Evolutionary conservation across 345 rosid genomes (phyloP).

Genomic region (Lagerstroemia speciosa): DNA sequence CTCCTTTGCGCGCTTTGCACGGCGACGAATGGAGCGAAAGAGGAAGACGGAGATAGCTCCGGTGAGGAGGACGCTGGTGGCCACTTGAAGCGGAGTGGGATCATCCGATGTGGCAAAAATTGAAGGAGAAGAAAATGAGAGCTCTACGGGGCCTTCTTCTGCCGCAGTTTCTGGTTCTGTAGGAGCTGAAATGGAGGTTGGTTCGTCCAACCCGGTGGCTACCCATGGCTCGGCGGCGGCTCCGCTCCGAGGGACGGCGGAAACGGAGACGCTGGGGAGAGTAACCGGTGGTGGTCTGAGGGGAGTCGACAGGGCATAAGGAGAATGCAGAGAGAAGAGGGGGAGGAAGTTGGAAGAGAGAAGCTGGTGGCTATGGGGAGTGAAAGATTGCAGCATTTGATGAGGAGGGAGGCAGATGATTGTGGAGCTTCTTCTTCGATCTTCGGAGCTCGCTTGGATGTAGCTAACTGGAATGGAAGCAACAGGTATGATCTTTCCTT

Average conservation of each 20-base stretch:
- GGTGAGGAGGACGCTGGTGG: slow-evolving; percentile 79
- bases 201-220: slow-evolving; percentile 22
- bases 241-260: slow-evolving; percentile 9
- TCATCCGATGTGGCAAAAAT: slow-evolving; percentile 69
- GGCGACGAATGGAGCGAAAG: slow-evolving; percentile 76
- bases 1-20: slow-evolving; percentile 73
- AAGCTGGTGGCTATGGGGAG: background rate
- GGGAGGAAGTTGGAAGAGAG: slow-evolving; percentile 12
- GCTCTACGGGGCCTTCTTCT: slow-evolving; percentile 70
- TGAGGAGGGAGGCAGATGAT: background rate
- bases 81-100: slow-evolving; percentile 62
- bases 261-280: slow-evolving; percentile 17
- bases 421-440: background rate
- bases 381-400: slow-evolving; percentile 8
- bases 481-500: background rate
- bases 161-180: slow-evolving; percentile 6
- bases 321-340: slow-evolving; percentile 20
- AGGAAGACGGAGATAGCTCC: slow-evolving; percentile 80
- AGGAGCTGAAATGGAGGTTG: slow-evolving; percentile 17
- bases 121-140: slow-evolving; percentile 38
- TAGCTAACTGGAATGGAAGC: background rate
- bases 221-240: slow-evolving; percentile 26
- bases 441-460: too few relatives aligned
- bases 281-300: slow-evolving; percentile 15
- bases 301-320: slow-evolving; percentile 11